A percentile compares a stretch with the other conserved stretches of the same genome.
Conservation (phyloP, 2,329 filamentous ascomycete species). For the Phialophora chinensis region DNA sequence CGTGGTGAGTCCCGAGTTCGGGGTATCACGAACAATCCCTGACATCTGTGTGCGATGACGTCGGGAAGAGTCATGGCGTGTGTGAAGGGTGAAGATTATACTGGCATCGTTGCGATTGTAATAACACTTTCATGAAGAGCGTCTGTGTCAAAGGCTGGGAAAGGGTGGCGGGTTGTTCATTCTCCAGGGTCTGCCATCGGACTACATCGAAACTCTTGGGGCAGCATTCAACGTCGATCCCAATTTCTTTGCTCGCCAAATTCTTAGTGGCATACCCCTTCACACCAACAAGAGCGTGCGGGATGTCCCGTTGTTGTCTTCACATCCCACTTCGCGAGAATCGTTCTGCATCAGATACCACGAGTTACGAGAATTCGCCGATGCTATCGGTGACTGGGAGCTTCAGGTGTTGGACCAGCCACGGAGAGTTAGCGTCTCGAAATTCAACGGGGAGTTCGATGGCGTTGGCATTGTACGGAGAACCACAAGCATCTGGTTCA, state of each 20-base stretch:
- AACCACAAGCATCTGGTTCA: slow-evolving; percentile 8
- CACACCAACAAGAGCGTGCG: background rate
- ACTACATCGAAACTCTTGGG: slow-evolving; percentile 7
- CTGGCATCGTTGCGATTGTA: background rate
- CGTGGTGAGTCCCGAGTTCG: background rate
- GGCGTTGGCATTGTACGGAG: slow-evolving; percentile 9
- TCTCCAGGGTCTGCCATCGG: slow-evolving; percentile 1
- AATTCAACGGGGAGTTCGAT: slow-evolving; percentile 12
- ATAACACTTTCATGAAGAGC: background rate
- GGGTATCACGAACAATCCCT: background rate
- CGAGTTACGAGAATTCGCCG: slow-evolving; percentile 1
- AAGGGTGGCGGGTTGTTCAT: no score
- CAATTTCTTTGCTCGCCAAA: slow-evolving; percentile 12
- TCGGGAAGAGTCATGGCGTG: background rate
- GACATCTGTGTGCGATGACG: background rate
- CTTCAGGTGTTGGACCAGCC: background rate
- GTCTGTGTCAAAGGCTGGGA: background rate
- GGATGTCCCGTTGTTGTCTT: slow-evolving; percentile 6
- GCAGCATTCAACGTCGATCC: slow-evolving; percentile 10
- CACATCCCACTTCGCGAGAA: slow-evolving; percentile 10
- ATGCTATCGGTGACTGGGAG: slow-evolving; percentile 10
- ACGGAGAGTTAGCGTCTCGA: slow-evolving; percentile 10
- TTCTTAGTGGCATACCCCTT: slow-evolving; percentile 1
- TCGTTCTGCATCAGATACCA: slow-evolving; percentile 13
- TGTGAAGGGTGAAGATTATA: background rate